These are phyloP conservation scores for Blastomyces silverae DNA, from an alignment of 2,329 filamentous ascomycete genomes.

Conservation along the genomic window DNA sequence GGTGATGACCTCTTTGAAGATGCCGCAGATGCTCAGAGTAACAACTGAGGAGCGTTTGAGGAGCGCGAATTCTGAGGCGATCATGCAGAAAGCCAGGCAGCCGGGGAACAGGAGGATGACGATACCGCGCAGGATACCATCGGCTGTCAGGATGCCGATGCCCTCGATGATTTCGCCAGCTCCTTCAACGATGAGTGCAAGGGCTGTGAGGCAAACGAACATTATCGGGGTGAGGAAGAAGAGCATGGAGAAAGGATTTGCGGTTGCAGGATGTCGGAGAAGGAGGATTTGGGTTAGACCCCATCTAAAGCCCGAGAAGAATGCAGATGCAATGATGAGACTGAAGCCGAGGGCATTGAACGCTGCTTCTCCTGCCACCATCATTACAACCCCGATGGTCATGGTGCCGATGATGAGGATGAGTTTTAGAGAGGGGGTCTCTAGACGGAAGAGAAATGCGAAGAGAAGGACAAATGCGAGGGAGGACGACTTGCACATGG, in stretches of 20 bases:
- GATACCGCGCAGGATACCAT: constrained; percentile 59
- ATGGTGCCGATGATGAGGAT: constrained; percentile 83
- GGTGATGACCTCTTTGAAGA: constrained; percentile 98
- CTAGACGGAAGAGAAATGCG: constrained; percentile 87
- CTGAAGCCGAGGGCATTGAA: constrained; percentile 83
- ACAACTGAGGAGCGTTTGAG: constrained; percentile 93
- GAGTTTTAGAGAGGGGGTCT: constrained; percentile 77
- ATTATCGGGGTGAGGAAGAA: constrained; percentile 97
- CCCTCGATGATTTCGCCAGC: constrained; percentile 61
- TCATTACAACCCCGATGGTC: constrained; percentile 91
- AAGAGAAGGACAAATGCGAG: constrained; percentile 93
- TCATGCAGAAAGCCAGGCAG: constrained; percentile 90
- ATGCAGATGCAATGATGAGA: constrained; percentile 85
- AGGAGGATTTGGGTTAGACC: constrained; percentile 96
- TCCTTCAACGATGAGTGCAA: constrained; percentile 83
- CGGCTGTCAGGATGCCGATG: constrained; percentile 54
- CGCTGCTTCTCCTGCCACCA: constrained; percentile 91
- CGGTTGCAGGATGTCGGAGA: constrained; percentile 85
- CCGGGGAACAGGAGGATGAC: constrained; percentile 83
- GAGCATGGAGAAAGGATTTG: constrained; percentile 93
- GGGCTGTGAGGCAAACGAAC: constrained; percentile 72
- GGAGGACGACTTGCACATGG: constrained; percentile 98
- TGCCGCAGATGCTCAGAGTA: constrained; percentile 90
- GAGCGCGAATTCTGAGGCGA: constrained; percentile 88
- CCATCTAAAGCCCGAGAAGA: constrained; percentile 97